These are phyloP conservation scores for Croton setiger DNA, from an alignment of 441 rosid genomes.

Conservation along the genomic window DNA sequence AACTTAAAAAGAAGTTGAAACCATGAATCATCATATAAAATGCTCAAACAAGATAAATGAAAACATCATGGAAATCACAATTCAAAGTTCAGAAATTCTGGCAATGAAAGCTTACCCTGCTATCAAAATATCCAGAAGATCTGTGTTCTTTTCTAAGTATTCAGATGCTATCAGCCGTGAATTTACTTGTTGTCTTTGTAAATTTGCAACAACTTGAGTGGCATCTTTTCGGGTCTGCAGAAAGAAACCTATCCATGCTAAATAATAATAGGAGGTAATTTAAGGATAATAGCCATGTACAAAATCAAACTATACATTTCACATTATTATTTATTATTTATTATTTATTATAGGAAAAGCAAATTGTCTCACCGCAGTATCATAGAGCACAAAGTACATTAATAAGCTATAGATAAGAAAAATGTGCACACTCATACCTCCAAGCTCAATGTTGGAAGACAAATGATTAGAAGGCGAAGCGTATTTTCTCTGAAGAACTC, in stretches of 20 bases:
- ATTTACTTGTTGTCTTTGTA: constrained; percentile 91
- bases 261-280: constrained; percentile 10
- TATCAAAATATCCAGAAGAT: constrained; percentile 73
- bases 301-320: background rate
- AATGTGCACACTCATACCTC: constrained; percentile 47
- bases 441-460: constrained; percentile 80
- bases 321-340: too few relatives aligned
- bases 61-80: constrained; percentile 5
- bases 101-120: constrained; percentile 54
- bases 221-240: constrained; percentile 93
- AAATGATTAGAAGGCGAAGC: constrained; percentile 60
- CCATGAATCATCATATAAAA: constrained; percentile 1
- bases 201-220: constrained; percentile 93
- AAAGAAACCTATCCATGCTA: constrained; percentile 17
- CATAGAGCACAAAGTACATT: background rate
- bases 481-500: constrained; percentile 87
- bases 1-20: background rate
- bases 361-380: background rate
- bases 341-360: background rate
- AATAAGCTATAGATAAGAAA: background rate
- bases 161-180: constrained; percentile 88
- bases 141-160: constrained; percentile 70
- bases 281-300: background rate
- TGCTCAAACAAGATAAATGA: background rate
- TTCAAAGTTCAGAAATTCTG: constrained; percentile 8